These are phyloP conservation scores for Globomyces pollinis-pini DNA, from an alignment of 192 early-diverging fungal genomes.

Conservation along the genomic window DNA sequence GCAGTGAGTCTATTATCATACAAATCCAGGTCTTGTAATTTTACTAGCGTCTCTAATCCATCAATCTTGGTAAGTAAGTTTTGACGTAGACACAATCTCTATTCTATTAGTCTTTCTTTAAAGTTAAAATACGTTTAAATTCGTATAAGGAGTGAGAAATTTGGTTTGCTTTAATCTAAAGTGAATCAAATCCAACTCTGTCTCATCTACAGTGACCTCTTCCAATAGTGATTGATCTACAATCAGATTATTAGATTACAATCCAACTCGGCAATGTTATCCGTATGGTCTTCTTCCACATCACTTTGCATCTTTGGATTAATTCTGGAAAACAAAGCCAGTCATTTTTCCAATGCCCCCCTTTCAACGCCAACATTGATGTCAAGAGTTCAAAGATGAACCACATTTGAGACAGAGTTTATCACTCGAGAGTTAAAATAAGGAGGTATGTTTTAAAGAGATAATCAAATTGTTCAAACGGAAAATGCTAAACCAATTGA, in stretches of 20 bases:
- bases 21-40: slow-evolving; percentile 77
- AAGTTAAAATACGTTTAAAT: neutral
- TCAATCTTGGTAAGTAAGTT: slow-evolving; percentile 72
- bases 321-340: too few species aligned
- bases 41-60: slow-evolving; percentile 42
- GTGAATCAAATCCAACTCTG: neutral
- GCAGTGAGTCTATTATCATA: slow-evolving; percentile 90
- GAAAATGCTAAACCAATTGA: too few species aligned
- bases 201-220: neutral
- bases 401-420: too few species aligned
- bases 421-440: too few species aligned
- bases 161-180: neutral
- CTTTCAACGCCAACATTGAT: too few species aligned
- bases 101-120: neutral
- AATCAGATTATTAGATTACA: neutral
- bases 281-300: too few species aligned
- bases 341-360: too few species aligned
- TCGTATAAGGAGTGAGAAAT: neutral
- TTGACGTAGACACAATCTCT: slow-evolving; percentile 75
- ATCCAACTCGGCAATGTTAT: too few species aligned
- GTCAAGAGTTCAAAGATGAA: too few species aligned
- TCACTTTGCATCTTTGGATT: too few species aligned
- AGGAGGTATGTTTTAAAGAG: too few species aligned
- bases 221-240: neutral
- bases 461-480: too few species aligned